These are phyloP conservation scores for Aspergillus hiratsukae DNA, from an alignment of 2,329 filamentous ascomycete species.

Conservation along the genomic window DNA sequence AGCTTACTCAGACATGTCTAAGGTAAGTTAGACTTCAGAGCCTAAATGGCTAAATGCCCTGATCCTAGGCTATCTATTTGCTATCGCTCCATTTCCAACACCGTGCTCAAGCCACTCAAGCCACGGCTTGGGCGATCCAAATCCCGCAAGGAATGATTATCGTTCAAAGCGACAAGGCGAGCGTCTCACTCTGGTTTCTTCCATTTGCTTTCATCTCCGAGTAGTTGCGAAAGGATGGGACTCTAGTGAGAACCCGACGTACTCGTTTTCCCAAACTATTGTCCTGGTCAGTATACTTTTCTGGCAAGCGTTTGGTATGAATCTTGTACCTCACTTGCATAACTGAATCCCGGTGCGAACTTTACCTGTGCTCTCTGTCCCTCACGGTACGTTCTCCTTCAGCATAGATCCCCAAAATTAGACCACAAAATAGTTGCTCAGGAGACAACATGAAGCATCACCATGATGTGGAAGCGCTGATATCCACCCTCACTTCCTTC, in stretches of 20 bases:
- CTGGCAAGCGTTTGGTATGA: too few species aligned
- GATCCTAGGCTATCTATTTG: too few species aligned
- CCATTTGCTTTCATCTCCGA: not conserved
- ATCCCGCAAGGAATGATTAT: not conserved
- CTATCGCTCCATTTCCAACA: not conserved
- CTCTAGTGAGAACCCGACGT: not conserved
- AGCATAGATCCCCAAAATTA: not conserved
- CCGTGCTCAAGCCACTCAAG: not conserved
- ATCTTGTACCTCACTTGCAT: not conserved
- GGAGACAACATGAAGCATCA: slow-evolving; percentile 13
- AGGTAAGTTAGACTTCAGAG: too few species aligned
- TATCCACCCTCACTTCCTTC: not conserved
- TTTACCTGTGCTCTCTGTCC: not conserved
- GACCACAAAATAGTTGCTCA: not conserved
- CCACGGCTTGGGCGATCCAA: not conserved
- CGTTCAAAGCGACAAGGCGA: not conserved
- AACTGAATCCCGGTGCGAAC: not conserved
- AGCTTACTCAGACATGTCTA: too few species aligned
- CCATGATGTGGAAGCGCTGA: slow-evolving; percentile 10
- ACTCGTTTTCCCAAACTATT: not conserved
- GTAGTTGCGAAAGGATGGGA: not conserved
- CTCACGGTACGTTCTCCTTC: not conserved
- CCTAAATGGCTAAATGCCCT: too few species aligned
- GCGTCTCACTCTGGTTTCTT: not conserved
- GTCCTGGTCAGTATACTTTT: not conserved